Evolutionary conservation across 768 basidiomycete species (phyloP), one percentile per base, ranked within the genome.

Genomic region (Termitomyces sp.): DNA sequence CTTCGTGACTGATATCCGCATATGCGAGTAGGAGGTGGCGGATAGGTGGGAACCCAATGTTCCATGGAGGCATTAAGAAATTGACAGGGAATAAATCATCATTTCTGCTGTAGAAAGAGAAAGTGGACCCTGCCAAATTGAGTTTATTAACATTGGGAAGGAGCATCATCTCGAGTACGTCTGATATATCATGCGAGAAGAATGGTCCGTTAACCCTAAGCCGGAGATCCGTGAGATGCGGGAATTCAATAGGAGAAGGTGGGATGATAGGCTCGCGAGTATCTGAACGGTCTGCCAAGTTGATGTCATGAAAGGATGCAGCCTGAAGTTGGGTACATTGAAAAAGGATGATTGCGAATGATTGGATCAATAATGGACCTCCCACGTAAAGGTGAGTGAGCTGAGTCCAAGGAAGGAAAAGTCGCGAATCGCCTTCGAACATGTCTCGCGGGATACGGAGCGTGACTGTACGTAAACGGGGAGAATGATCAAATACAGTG

Each of bases 341-440:
- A n/a, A 40, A 53, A 16, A 58, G 9, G 28, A 54, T 26, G 1
- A 13, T 33, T n/a, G 46, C 35, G 8, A 58, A 54, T n/a, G 51
- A 45, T 6, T 41, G 24, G 1, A 53, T 28, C 2, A 20, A 35
- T 10, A 54, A 36, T 36, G 35, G 26, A 0, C 51, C 57, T 20
- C 30, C n/a, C 13, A 58, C 13, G 4, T 54, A 26, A 2, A 57
- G 26, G 36, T 32, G 20, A 1, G 36, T 43, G 1, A 57, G 56
- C 30, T 51, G 56, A n/a, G 1, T 50, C 56, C 56, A 57, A 14
- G 56, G 56, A 28, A 57, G 36, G 4, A 41, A 32, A 20, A 57
- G 40, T 14, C 30, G 49, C n/a, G 13, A 9, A 5, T 33, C 32
- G 10, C 28, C n/a, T 16, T 48, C 26, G 1, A 56, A 47, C 28